Evolutionary conservation across 192 early-diverging fungal genomes (phyloP).

Genomic region (Spizellomyces punctatus): DNA sequence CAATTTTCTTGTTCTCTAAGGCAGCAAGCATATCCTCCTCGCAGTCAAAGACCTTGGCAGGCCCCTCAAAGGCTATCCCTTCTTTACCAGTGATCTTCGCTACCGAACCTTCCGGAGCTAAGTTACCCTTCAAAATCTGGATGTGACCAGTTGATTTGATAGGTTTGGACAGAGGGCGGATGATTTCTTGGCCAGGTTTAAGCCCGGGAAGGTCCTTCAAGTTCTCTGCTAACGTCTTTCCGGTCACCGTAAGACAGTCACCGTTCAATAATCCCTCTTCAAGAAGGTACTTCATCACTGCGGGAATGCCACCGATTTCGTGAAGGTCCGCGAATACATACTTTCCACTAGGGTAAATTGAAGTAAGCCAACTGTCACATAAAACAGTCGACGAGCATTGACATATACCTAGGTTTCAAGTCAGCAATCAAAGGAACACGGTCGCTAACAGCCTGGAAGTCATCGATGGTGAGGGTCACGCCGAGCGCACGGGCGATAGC

Average conservation of each 20-base stretch:
- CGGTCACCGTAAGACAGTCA: slow-evolving; percentile 92
- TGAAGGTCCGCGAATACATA: slow-evolving; percentile 99
- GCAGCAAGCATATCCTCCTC: slow-evolving; percentile 92
- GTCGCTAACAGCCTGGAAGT: slow-evolving; percentile 93
- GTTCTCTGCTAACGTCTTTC: slow-evolving; percentile 96
- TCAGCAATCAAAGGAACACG: slow-evolving; percentile 94
- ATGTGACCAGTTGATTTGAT: slow-evolving; percentile 96
- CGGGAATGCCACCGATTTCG: slow-evolving; percentile 88
- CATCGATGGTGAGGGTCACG: slow-evolving; percentile 84
- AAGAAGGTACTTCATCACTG: slow-evolving; percentile 92
- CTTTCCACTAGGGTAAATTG: slow-evolving; percentile 69
- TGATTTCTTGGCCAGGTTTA: slow-evolving; percentile 81
- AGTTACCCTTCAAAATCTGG: slow-evolving; percentile 90
- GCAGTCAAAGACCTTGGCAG: slow-evolving; percentile 88
- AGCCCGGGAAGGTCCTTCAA: slow-evolving; percentile 77
- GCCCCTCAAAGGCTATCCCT: slow-evolving; percentile 85
- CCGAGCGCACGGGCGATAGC: slow-evolving; percentile 85
- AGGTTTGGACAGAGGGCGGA: slow-evolving; percentile 77
- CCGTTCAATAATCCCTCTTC: slow-evolving; percentile 84
- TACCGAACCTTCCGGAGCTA: slow-evolving; percentile 94
- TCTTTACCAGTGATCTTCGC: slow-evolving; percentile 99
- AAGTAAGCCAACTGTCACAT: background rate
- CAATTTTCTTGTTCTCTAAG: slow-evolving; percentile 84
- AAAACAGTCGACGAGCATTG: background rate
- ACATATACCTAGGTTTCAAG: slow-evolving; percentile 81